Conservation (phyloP, 73 alveolate genomes). For the Diophrys sp. region DNA sequence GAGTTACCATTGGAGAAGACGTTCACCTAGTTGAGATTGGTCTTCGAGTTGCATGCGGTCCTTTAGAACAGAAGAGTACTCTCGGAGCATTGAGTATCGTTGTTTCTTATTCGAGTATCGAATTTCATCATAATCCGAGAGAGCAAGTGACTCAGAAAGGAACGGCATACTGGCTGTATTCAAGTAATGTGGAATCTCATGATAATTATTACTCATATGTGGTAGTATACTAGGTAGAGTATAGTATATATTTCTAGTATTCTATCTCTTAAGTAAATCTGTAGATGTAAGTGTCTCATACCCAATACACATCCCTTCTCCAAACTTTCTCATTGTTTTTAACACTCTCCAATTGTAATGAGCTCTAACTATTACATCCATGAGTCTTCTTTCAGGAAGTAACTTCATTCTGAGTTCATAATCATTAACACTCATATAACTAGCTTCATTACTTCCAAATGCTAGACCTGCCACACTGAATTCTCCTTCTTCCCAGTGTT, state of each 20-base stretch:
- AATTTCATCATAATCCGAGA: slow-evolving; percentile 21
- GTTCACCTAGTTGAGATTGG: slow-evolving; percentile 13
- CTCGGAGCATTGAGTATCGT: slow-evolving; percentile 9
- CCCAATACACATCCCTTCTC: neutral
- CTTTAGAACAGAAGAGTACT: slow-evolving; percentile 19
- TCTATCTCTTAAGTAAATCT: slow-evolving; percentile 4
- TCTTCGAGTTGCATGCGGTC: slow-evolving; percentile 5
- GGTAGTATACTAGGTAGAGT: slow-evolving; percentile 40
- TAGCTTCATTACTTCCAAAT: neutral
- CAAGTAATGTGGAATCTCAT: slow-evolving; percentile 36
- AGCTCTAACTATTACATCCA: neutral
- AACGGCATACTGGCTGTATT: slow-evolving; percentile 49
- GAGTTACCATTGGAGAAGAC: slow-evolving; percentile 31
- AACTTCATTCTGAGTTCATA: neutral
- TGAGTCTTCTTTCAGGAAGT: neutral
- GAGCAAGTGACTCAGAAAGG: slow-evolving; percentile 25
- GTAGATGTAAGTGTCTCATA: neutral
- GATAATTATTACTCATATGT: slow-evolving; percentile 20
- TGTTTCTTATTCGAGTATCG: slow-evolving; percentile 13
- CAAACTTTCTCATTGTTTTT: neutral
- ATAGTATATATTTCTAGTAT: slow-evolving; percentile 22
- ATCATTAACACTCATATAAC: neutral
- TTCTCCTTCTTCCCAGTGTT: slow-evolving; percentile 75
- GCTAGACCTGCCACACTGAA: neutral
- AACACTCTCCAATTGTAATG: neutral